Evolutionary conservation across 169 alveolate genomes (phyloP).

Genomic region (Plasmodium vivax): DNA sequence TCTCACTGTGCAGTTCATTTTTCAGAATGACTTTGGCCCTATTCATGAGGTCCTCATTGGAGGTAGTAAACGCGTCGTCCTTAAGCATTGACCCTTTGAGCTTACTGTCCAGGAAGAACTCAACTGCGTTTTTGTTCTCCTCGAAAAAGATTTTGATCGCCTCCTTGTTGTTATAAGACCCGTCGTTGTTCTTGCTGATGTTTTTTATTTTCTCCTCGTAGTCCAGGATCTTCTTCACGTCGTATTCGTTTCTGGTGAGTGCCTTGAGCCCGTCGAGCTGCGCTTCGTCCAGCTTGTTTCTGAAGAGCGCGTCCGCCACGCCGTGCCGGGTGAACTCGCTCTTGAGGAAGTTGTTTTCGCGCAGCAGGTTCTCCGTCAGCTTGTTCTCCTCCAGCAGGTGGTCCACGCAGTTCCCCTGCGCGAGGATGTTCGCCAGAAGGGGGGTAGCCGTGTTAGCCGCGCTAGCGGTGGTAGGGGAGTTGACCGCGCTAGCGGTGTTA

Average conservation of each 20-base stretch:
- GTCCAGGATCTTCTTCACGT: slow-evolving; percentile 21
- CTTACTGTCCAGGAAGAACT: slow-evolving; percentile 65
- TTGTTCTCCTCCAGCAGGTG: slow-evolving; percentile 42
- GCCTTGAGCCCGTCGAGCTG: slow-evolving; percentile 16
- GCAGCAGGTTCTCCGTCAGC: slow-evolving; percentile 48
- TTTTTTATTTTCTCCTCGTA: slow-evolving; percentile 22
- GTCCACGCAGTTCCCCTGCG: slow-evolving; percentile 42
- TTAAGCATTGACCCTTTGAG: neutral
- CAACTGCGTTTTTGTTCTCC: slow-evolving; percentile 51
- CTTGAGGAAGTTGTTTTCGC: slow-evolving; percentile 60
- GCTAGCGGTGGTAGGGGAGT: neutral
- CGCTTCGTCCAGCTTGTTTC: slow-evolving; percentile 3
- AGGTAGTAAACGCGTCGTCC: neutral
- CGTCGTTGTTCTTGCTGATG: slow-evolving; percentile 15
- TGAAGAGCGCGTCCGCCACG: slow-evolving; percentile 21
- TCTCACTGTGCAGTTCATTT: slow-evolving; percentile 39
- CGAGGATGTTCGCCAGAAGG: slow-evolving; percentile 13
- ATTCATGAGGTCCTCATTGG: slow-evolving; percentile 29
- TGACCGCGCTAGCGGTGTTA: neutral
- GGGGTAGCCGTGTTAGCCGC: neutral
- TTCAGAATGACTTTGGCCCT: slow-evolving; percentile 66
- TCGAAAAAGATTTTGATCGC: slow-evolving; percentile 66
- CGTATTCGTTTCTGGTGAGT: slow-evolving; percentile 27
- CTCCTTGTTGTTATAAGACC: slow-evolving; percentile 38
- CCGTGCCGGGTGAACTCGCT: slow-evolving; percentile 34